Evolutionary conservation across 78 protist species (phyloP).

Genomic region (Dictyostelium capitatum): DNA sequence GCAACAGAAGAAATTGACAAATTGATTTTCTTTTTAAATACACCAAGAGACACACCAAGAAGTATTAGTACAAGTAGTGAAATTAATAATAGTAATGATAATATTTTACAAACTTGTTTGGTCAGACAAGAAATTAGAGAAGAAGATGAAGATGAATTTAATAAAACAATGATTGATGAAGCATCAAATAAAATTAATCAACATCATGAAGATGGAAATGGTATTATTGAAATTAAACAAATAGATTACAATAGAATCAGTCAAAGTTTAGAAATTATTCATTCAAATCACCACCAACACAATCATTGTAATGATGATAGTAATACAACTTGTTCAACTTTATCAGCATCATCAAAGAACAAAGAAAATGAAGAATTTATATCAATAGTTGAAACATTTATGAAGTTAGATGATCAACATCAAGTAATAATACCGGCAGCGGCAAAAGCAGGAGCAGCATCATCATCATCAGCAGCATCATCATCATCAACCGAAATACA

Average conservation of each 20-base stretch:
- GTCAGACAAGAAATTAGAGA: neutral
- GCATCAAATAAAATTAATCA: neutral
- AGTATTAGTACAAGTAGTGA: neutral
- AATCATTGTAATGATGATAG: no score
- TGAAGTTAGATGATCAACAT: neutral
- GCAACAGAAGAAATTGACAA: slow-evolving; percentile 15
- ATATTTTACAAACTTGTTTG: neutral
- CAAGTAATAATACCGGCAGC: neutral
- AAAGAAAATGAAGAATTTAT: neutral
- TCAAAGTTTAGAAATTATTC: neutral
- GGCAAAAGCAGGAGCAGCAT: neutral
- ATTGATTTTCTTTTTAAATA: slow-evolving; percentile 2
- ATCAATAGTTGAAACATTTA: neutral
- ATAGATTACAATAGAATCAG: neutral
- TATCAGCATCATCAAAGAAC: neutral
- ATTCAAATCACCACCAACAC: no score
- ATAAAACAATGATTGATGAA: neutral
- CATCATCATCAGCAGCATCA: neutral
- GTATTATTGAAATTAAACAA: neutral
- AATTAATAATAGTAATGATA: neutral
- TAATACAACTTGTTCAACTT: neutral
- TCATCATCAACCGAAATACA: no score
- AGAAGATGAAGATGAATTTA: neutral
- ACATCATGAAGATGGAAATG: neutral
- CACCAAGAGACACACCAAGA: neutral